Evolutionary conservation across 306 rosid genomes (phyloP), one percentile per base, ranked within the genome.

Genomic region (Datisca glomerata): DNA sequence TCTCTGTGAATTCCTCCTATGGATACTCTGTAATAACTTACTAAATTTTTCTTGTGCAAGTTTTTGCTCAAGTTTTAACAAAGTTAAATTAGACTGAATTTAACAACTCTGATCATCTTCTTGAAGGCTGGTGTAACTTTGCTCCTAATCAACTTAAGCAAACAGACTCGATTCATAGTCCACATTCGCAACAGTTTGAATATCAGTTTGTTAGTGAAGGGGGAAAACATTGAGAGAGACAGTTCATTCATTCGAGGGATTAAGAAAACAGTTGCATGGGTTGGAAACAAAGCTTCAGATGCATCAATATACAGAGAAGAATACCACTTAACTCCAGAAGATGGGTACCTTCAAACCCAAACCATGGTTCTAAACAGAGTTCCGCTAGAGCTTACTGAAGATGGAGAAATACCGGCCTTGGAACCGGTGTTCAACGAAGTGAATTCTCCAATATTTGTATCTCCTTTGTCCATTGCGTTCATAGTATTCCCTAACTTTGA

Each of bases 101-200:
- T n/a, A n/a, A n/a, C n/a, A n/a, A 8, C n/a, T 31, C 14, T 31
- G 2, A 12, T 29, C 18, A 3, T 33, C 10, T 43, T 50, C 27
- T 21, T 65, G 22, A 76, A 84, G 98, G 68, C 55, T 0, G 95
- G 98, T 18, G 43, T 89, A 46, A 78, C 98, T 43, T 48, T 75
- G 28, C 62, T 89, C 41, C 64, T 89, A 16, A 80, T 89, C 58
- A 89, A 89, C 49, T 52, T 89, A n/a, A 89, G 93, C 81, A 80
- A 80, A 2, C 73, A 70, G 57, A 80, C 93, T 9, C 48, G 49
- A 40, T 89, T 80, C 63, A 40, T 38, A 45, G 60, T 74, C 48
- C 37, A 34, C 15, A 57, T 68, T 41, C 53, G 51, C 47, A 80
- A 68, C 6, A 44, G 44, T 11, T 47, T 51, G 64, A 46, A 28